Conservation (phyloP, 2,329 filamentous ascomycete genomes). For the Rhynchosporium secalis region DNA sequence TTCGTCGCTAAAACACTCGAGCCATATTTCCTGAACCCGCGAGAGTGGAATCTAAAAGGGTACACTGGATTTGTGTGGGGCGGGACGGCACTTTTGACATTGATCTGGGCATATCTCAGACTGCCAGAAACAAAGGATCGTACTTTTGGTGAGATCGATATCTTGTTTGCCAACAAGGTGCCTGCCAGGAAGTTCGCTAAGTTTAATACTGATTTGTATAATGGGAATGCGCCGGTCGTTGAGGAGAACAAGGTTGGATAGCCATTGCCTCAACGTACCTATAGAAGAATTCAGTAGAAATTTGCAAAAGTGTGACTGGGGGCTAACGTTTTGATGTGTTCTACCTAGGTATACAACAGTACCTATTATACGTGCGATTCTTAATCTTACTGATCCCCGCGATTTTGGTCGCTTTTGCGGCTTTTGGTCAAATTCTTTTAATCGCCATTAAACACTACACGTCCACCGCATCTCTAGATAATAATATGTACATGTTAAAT, state of each 20-base stretch:
- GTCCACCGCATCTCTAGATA: too few species aligned
- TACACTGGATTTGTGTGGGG: conserved; percentile 12
- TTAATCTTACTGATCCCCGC: too few species aligned
- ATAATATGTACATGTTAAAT: too few species aligned
- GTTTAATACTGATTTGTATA: neutral
- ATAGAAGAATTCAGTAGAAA: neutral
- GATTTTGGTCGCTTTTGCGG: too few species aligned
- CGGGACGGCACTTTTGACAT: conserved; percentile 1
- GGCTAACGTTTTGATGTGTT: too few species aligned
- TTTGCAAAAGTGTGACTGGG: too few species aligned
- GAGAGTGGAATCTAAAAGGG: conserved; percentile 8
- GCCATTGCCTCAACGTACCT: neutral
- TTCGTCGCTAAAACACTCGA: conserved; percentile 1
- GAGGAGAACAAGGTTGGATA: neutral
- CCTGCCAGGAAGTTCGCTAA: conserved; percentile 3
- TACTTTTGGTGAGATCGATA: conserved; percentile 8
- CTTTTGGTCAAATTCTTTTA: too few species aligned
- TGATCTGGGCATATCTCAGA: neutral
- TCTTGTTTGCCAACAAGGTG: conserved; percentile 7
- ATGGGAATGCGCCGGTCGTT: neutral
- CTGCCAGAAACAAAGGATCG: conserved; percentile 9
- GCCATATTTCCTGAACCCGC: conserved; percentile 8
- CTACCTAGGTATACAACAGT: too few species aligned
- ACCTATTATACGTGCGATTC: too few species aligned
- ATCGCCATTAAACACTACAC: too few species aligned